Percentiles rank a stretch among this genome's conserved stretches.
Conservation (phyloP, 495 filamentous ascomycete genomes). For the Pyrenula aspistea region DNA sequence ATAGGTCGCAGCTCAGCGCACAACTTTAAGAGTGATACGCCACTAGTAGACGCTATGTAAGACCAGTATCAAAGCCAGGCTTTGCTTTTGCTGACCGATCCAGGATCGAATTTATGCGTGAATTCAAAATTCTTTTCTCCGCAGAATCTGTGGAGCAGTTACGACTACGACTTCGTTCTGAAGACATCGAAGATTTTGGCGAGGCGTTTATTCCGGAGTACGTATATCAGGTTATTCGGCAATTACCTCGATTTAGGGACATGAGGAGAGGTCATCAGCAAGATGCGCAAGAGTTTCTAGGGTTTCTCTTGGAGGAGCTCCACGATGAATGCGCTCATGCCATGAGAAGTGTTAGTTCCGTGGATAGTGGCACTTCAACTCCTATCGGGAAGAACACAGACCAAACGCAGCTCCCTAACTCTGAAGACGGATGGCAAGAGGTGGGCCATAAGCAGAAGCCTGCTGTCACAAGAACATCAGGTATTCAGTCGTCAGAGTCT, state of each 20-base stretch:
- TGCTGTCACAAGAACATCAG: conserved; percentile 78
- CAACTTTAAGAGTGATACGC: conserved; percentile 91
- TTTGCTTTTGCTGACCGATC: background rate
- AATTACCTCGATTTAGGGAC: conserved; percentile 74
- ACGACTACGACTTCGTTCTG: conserved; percentile 57
- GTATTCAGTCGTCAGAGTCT: conserved; percentile 55
- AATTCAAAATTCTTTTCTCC: conserved; percentile 78
- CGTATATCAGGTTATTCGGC: conserved; percentile 84
- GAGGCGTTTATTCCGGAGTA: conserved; percentile 89
- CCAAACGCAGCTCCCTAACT: conserved; percentile 1
- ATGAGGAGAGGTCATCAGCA: conserved; percentile 96
- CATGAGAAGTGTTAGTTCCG: conserved; percentile 41
- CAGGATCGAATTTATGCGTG: conserved; percentile 92
- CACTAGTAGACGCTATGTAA: conserved; percentile 86
- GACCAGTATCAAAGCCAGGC: conserved; percentile 18
- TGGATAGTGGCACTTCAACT: conserved; percentile 28
- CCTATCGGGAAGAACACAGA: conserved; percentile 16
- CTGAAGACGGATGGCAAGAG: conserved; percentile 68
- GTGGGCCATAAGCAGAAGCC: conserved; percentile 86
- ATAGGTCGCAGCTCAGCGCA: conserved; percentile 70
- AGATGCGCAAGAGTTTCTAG: conserved; percentile 95
- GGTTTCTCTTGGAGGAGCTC: conserved; percentile 82
- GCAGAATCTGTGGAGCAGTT: conserved; percentile 63
- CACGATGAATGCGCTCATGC: conserved; percentile 84
- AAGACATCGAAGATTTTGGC: conserved; percentile 81